Evolutionary conservation across 139 green algal species (phyloP).

Genomic region (Tetraselmis striata): DNA sequence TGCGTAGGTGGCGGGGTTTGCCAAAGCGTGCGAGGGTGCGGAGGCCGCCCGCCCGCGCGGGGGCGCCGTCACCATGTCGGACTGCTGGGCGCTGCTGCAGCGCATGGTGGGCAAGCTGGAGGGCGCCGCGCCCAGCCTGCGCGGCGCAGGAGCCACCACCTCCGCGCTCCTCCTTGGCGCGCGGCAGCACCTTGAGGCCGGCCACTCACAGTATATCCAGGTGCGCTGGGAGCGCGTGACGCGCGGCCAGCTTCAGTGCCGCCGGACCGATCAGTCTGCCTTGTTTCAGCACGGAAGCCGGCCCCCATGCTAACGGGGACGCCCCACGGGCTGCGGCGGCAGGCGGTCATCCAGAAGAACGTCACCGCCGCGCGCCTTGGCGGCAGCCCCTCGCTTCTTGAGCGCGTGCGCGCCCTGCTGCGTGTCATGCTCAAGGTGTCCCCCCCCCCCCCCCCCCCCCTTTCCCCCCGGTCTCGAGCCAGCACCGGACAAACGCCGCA

Average conservation of each 20-base stretch:
- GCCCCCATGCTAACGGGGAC: too few species aligned
- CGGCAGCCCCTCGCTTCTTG: slow-evolving; percentile 1
- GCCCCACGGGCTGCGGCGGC: too few species aligned
- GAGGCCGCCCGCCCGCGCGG: background rate
- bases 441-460: too few species aligned
- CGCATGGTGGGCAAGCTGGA: slow-evolving; percentile 38
- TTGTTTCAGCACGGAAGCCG: too few species aligned
- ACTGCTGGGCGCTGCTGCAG: slow-evolving; percentile 56
- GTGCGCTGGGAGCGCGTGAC: too few species aligned
- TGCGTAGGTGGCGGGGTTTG: background rate
- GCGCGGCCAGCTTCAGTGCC: too few species aligned
- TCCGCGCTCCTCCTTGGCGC: slow-evolving; percentile 31
- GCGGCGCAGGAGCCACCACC: background rate
- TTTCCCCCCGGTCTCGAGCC: too few species aligned
- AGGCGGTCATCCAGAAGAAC: slow-evolving; percentile 10
- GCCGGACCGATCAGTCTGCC: too few species aligned
- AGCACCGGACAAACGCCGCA: too few species aligned
- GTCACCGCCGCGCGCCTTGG: background rate
- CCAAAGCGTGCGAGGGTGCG: background rate
- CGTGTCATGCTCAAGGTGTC: slow-evolving; percentile 50
- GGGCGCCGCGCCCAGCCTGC: slow-evolving; percentile 14
- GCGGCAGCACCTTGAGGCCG: slow-evolving; percentile 47
- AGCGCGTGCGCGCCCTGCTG: slow-evolving; percentile 18
- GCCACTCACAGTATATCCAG: slow-evolving; percentile 52
- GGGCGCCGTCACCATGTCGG: slow-evolving; percentile 30